phyloP scores from a whole-genome alignment of 768 basidiomycete genomes.

The Cystofilobasidium macerans region DNA sequence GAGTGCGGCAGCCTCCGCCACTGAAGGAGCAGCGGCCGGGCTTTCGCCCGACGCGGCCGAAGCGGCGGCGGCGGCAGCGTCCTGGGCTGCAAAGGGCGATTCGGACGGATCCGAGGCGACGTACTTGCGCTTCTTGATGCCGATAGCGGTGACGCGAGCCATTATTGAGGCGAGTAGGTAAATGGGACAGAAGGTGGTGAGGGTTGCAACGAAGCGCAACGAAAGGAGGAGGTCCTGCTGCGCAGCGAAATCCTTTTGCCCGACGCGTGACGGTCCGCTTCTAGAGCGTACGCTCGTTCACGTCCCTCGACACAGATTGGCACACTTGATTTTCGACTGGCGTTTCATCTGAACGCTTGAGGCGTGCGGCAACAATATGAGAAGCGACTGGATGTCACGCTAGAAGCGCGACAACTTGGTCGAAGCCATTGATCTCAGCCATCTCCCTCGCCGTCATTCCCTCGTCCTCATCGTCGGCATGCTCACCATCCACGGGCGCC shows the following conservation, averaged over 20 bases:
- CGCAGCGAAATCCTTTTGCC: too few species aligned
- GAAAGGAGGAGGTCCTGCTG: not conserved
- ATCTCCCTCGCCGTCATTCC: slow-evolving; percentile 12
- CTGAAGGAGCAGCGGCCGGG: not conserved
- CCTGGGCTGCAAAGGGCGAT: not conserved
- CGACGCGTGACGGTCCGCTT: too few species aligned
- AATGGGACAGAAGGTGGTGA: too few species aligned
- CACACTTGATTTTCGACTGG: too few species aligned
- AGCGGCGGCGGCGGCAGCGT: not conserved
- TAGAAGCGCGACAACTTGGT: not conserved
- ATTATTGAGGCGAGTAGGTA: not conserved
- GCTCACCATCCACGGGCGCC: not conserved
- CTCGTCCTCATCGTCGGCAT: not conserved
- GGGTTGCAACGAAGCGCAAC: not conserved
- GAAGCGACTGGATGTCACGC: too few species aligned
- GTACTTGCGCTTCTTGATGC: slow-evolving; percentile 23
- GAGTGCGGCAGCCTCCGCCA: not conserved
- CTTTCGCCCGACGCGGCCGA: not conserved
- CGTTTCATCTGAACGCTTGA: too few species aligned
- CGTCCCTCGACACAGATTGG: too few species aligned
- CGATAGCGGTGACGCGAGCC: slow-evolving; percentile 24
- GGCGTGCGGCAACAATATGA: too few species aligned
- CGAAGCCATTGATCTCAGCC: slow-evolving; percentile 1
- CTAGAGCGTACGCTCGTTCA: too few species aligned
- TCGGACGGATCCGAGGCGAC: slow-evolving; percentile 7